phyloP scores from a whole-genome alignment of 495 filamentous ascomycete species.

The Neurospora sp. region DNA sequence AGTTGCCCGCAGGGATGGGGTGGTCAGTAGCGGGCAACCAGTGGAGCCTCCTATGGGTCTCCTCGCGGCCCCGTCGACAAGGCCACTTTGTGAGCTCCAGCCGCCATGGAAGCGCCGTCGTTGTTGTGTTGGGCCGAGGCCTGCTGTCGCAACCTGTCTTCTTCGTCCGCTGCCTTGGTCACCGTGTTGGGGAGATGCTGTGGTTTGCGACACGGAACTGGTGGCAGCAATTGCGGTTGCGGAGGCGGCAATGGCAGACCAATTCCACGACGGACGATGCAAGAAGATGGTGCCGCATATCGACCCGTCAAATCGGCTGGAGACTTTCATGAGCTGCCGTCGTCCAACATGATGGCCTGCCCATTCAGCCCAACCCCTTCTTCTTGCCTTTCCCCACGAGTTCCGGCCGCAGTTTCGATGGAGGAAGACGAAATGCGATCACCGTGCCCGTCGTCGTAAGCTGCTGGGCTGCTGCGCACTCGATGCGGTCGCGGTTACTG shows the following conservation, averaged over 20 bases:
- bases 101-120: neutral
- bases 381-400: slow-evolving; percentile 15
- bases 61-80: neutral
- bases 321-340: slow-evolving; percentile 42
- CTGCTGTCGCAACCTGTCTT: neutral
- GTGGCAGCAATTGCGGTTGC: neutral
- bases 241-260: slow-evolving; percentile 10
- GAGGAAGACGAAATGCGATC: neutral
- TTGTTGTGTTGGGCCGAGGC: neutral
- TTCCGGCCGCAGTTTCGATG: neutral
- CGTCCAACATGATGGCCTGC: slow-evolving; percentile 36
- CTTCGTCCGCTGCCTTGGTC: neutral
- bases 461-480: neutral
- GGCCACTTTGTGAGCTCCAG: neutral
- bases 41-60: neutral
- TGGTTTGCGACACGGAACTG: neutral
- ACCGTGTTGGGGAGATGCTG: neutral
- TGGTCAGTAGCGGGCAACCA: slow-evolving; percentile 5
- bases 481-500: neutral
- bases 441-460: neutral
- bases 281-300: slow-evolving; percentile 39
- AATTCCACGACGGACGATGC: slow-evolving; percentile 27
- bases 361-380: slow-evolving; percentile 25
- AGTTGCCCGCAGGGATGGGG: slow-evolving; percentile 3
- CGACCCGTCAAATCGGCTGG: slow-evolving; percentile 42